Evolutionary conservation across 2,329 filamentous ascomycete species (phyloP).

Genomic region (Claviceps sp.): DNA sequence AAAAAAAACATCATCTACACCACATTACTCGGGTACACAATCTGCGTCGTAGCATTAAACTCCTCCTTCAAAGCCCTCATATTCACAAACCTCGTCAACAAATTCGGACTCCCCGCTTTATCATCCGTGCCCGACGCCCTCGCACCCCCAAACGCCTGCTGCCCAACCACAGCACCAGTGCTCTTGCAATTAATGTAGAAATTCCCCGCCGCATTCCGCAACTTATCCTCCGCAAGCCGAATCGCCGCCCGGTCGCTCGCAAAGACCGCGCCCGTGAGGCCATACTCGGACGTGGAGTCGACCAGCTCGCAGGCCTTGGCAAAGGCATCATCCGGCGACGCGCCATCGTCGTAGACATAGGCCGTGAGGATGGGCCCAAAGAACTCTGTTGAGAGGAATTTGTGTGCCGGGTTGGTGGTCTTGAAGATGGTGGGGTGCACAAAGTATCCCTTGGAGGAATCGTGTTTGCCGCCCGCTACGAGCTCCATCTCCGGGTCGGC

Average conservation of each 20-base stretch:
- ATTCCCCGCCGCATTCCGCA: conserved; percentile 65
- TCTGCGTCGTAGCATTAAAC: conserved; percentile 48
- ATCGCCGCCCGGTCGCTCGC: conserved; percentile 54
- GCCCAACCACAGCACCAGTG: conserved; percentile 58
- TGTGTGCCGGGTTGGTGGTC: conserved; percentile 59
- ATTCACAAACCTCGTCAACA: conserved; percentile 54
- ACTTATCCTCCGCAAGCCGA: conserved; percentile 53
- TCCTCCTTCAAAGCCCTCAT: conserved; percentile 62
- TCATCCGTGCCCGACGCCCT: conserved; percentile 59
- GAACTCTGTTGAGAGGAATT: conserved; percentile 63
- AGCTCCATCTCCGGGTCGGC: conserved; percentile 59
- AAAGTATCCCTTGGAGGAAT: conserved; percentile 68
- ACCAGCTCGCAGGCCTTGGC: conserved; percentile 46
- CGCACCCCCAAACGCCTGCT: conserved; percentile 59
- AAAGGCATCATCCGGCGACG: conserved; percentile 36
- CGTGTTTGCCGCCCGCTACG: conserved; percentile 62
- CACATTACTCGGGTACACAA: conserved; percentile 62
- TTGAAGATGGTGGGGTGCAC: conserved; percentile 73
- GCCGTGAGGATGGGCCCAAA: conserved; percentile 67
- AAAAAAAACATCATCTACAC: conserved; percentile 19
- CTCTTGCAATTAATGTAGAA: conserved; percentile 82
- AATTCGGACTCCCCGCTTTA: conserved; percentile 54
- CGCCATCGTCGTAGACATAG: conserved; percentile 64
- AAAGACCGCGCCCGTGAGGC: conserved; percentile 64
- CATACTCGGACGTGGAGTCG: conserved; percentile 63